Base-by-base conservation (phyloP, 139 green algal genomes). In the Eudorina sp. region DNA sequence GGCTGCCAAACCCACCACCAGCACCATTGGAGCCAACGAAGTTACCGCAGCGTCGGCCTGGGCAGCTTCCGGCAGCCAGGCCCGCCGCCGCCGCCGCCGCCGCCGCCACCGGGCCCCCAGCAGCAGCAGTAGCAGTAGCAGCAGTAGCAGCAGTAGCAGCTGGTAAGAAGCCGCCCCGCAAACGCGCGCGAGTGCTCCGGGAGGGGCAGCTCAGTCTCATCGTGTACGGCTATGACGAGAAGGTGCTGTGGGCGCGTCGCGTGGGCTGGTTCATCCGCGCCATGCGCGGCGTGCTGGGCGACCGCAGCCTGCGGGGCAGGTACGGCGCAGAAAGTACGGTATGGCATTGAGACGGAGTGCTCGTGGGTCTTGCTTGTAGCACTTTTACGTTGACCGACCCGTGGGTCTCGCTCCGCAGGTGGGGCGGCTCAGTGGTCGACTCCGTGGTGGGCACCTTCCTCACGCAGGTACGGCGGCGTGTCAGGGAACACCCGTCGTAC, bases 371-470 rank as follows among this genome's bases (percentile, higher is more conserved):
- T n/a, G n/a, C n/a, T n/a, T n/a, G n/a, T n/a, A n/a, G n/a, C n/a
- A n/a, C n/a, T n/a, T n/a, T n/a, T n/a, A n/a, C n/a, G n/a, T n/a
- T n/a, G n/a, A n/a, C n/a, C n/a, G n/a, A n/a, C n/a, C n/a, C n/a
- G n/a, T n/a, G n/a, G n/a, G n/a, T 13, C 51, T 58, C 51, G 13
- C 51, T 58, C 13, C 31, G 40, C 36, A 86, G 78, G 36, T 98
- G 96, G 96, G 93, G 93, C 8, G 95, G 95, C 60, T 96, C 90
- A 3, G 92, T 98, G 66, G 72, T 98, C 51, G 96, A 98, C 88
- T 94, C 89, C 11, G 92, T 98, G 31, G 91, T 98, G 34, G 96
- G 96, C 14, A 93, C 93, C 1, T 97, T 97, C 76, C 89, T 98
- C 31, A 98, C 96, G 0, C 90, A 90, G 86, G 86, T 85, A 69